Evolutionary conservation across 208 protist species (phyloP), one percentile per base, ranked within the genome.

Genomic region (Wallacemonas sp.): DNA sequence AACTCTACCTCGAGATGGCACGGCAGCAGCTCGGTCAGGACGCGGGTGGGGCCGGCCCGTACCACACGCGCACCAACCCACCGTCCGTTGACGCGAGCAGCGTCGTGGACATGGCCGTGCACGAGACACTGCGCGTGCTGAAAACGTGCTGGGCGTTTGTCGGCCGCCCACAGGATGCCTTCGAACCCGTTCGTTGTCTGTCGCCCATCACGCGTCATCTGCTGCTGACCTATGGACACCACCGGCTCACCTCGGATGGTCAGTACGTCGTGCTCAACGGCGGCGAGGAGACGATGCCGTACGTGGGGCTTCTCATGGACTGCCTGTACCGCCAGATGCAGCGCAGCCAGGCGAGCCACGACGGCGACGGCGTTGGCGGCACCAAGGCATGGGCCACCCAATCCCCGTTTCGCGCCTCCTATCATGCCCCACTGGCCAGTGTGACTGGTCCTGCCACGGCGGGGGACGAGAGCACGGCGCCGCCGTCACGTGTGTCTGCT

Each of bases 101-200:
- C 23, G 58, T 61, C n/a, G 68, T 85, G n/a, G 73, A 85, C 29
- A 47, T 65, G 14, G 78, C 81, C 3, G 49, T 88, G 43, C 66
- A 60, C 27, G 81, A 87, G 70, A 61, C 74, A 17, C 55, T 80
- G 32, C 74, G 77, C 23, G 74, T 90, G 32, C 72, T 90, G 49
- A 75, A 57, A 16, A 38, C 58, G 34, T 90, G 81, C 64, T 90
- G 87, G 84, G 54, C 54, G 16, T 86, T 80, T 61, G 24, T 33
- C 21, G 87, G 87, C 16, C 47, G 61, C 21, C 84, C 82, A 1
- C 76, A 76, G 39, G 87, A 90, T 52, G 70, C 75, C 19, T 93
- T 91, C 47, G 87, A 91, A 57, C 75, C 87, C 6, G 73, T 80
- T 27, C 68, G 68, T 30, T 41, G 61, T 52, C 70, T 90, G 4